Evolutionary conservation across 768 basidiomycete genomes (phyloP), one percentile per base, ranked within the genome.

Genomic region (Dioszegia aurantiaca): DNA sequence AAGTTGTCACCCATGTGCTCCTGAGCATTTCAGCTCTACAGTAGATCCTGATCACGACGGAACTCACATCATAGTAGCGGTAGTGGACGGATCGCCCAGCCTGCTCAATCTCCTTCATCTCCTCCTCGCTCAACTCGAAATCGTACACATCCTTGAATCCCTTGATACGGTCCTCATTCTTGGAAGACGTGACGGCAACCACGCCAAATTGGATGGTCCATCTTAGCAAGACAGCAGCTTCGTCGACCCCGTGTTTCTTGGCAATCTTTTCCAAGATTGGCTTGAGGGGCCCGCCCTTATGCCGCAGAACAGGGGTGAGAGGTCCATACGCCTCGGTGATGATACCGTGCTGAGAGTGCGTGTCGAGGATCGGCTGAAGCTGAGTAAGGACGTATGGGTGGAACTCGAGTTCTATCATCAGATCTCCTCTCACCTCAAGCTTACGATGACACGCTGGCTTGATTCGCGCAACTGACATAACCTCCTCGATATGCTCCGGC

Each of bases 1-100:
- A 67, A 74, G 59, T 71, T 69, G 37, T 64, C 54, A 11, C 45
- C 59, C 70, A 77, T 74, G 58, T 77, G 75, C 57, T 69, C 69
- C 59, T 70, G 26, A 19, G 47, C 46, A 57, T 33, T 14, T 27
- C 33, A 26, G 19, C 3, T 17, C 17, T 36, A 43, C 23, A n/a
- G n/a, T n/a, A n/a, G n/a, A n/a, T 5, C 9, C 19, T 2, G 16
- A 23, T n/a, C n/a, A n/a, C n/a, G n/a, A n/a, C n/a, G n/a, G n/a
- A n/a, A n/a, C 56, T 46, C 45, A 56, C 42, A 24, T 45, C 52
- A 46, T 73, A 72, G 47, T 56, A 52, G 4, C 71, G 58, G 60
- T 60, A 71, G 63, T 76, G 64, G 8, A 69, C 33, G 59, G 60
- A 62, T 41, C 57, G 47, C 3, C 71, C 75, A 6, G 57, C 60